Conservation (phyloP, 2,329 filamentous ascomycete species). For the Beauveria scarabaeidicola region DNA sequence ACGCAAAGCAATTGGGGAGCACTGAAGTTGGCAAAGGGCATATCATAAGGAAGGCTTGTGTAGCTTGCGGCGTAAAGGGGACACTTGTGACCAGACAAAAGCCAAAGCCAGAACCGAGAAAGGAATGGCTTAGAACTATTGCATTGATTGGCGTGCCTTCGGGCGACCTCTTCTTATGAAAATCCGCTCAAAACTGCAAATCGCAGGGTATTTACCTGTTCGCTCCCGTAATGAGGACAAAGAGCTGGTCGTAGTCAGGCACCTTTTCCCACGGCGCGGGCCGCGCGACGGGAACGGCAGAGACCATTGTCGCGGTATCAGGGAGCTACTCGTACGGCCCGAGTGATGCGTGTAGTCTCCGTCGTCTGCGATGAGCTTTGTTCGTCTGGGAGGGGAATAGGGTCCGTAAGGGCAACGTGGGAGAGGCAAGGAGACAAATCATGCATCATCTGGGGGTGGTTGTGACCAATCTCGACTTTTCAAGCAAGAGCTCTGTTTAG, state of each 20-base stretch:
- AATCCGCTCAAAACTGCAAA: neutral
- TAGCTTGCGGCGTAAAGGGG: neutral
- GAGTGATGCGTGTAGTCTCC: neutral
- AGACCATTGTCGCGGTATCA: neutral
- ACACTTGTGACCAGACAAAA: neutral
- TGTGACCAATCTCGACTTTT: no score
- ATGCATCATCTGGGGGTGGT: no score
- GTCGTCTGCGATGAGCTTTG: neutral
- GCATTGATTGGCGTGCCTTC: neutral
- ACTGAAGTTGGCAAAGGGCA: neutral
- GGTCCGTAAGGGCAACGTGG: neutral
- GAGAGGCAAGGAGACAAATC: neutral
- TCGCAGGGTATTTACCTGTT: constrained; percentile 56
- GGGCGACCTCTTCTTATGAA: neutral
- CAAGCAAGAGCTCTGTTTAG: no score
- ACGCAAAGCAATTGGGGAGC: neutral
- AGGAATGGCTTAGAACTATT: neutral
- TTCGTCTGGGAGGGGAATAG: neutral
- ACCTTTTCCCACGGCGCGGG: constrained; percentile 30
- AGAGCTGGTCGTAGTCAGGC: constrained; percentile 37
- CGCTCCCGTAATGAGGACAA: constrained; percentile 72
- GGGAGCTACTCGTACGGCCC: neutral
- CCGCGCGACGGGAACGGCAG: constrained; percentile 4
- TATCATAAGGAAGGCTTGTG: neutral
- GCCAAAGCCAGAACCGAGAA: neutral